Base-by-base conservation (phyloP, 108 stramenopile species). In the Cyclotella kingstonii region DNA sequence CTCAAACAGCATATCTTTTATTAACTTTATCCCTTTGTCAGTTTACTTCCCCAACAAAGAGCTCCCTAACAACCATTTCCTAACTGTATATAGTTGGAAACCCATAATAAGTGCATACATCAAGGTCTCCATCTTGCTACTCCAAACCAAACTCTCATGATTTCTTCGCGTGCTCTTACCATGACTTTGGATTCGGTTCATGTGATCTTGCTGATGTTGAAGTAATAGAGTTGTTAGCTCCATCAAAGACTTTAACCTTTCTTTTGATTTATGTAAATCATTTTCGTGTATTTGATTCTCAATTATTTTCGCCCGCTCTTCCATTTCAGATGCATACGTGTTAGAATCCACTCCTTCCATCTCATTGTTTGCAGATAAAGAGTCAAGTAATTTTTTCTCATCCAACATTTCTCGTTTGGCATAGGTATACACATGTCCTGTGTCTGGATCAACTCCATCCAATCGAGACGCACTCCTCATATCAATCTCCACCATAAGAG, bases 1-100 rank as follows among this genome's bases (percentile, higher is more conserved):
- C n/a, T n/a, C n/a, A n/a, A n/a, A n/a, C n/a, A n/a, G n/a, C n/a
- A n/a, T n/a, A n/a, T n/a, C n/a, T n/a, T n/a, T n/a, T n/a, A n/a
- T n/a, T n/a, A n/a, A n/a, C n/a, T n/a, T n/a, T n/a, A n/a, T n/a
- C n/a, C n/a, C n/a, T n/a, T n/a, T n/a, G n/a, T n/a, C n/a, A n/a
- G n/a, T n/a, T 73, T 19, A 73, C 45, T 46, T 41, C 0, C 74
- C 74, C 61, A 76, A 57, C 51, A 70, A 31, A 0, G 60, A 36
- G 38, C 55, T 55, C 9, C 39, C 26, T 49, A 63, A 56, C 18
- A 76, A 54, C 74, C 74, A 76, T 15, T 55, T 76, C 34, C 62
- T 45, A 51, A 76, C 51, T 10, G 68, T 69, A 57, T 76, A 76
- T 22, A 76, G 62, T 41, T 76, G 74, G 23, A 54, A 41, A 22